Conservation (phyloP, 2,329 filamentous ascomycete species). For the Claviceps paspali region DNA sequence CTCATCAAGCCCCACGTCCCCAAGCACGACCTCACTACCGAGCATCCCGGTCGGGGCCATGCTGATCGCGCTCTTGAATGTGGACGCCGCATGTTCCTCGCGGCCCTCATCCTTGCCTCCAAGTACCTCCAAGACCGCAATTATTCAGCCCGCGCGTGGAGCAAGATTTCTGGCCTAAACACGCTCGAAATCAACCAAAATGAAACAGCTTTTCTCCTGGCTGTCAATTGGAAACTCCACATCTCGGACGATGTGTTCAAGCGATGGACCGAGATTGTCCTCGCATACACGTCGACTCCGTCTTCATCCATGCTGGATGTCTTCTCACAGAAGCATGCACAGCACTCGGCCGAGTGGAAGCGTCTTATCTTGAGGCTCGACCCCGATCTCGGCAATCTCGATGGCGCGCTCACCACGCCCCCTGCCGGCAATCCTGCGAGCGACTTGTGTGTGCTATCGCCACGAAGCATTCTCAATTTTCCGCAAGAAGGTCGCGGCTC, state of each 20-base stretch:
- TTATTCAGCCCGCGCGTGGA: conserved; percentile 95
- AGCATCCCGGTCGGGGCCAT: conserved; percentile 60
- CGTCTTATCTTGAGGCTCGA: conserved; percentile 40
- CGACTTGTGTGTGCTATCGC: conserved; percentile 23
- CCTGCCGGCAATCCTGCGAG: conserved; percentile 15
- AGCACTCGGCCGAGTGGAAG: conserved; percentile 41
- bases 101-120: conserved; percentile 85
- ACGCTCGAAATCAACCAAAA: conserved; percentile 93
- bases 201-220: conserved; percentile 78
- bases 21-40: conserved; percentile 68
- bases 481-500: conserved; percentile 20
- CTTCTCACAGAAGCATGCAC: conserved; percentile 25
- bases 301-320: conserved; percentile 40
- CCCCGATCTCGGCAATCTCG: conserved; percentile 42
- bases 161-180: conserved; percentile 94
- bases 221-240: conserved; percentile 89
- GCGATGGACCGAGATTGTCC: conserved; percentile 83
- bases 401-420: conserved; percentile 28
- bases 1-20: conserved; percentile 86
- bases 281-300: conserved; percentile 67
- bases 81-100: conserved; percentile 92
- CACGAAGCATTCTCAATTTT: conserved; percentile 29
- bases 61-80: conserved; percentile 75
- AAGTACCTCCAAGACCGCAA: conserved; percentile 98
- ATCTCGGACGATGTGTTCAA: conserved; percentile 81